phyloP scores from a whole-genome alignment of 164 flowering plant species.

The Litsea cubeba region DNA sequence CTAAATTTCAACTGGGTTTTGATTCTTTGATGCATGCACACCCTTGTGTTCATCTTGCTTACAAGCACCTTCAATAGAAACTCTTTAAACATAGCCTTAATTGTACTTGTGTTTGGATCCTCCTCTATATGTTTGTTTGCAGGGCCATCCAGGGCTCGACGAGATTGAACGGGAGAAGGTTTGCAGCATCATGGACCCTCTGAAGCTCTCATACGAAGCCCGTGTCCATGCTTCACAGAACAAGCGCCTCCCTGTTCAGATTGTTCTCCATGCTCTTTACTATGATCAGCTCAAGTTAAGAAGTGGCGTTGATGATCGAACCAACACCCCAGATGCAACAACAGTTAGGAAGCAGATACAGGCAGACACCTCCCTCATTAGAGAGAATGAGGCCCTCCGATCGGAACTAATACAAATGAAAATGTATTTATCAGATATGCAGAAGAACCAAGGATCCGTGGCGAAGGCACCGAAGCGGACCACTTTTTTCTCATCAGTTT shows the following conservation, averaged over 20 bases:
- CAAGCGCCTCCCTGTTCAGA: constrained; percentile 83
- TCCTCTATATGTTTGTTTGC: constrained; percentile 3
- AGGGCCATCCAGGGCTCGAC: constrained; percentile 80
- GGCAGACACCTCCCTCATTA: constrained; percentile 57
- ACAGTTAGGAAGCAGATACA: constrained; percentile 53
- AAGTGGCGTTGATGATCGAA: constrained; percentile 42
- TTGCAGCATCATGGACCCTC: constrained; percentile 86
- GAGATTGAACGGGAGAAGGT: constrained; percentile 94
- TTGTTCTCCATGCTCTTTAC: constrained; percentile 82
- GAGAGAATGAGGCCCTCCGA: constrained; percentile 71
- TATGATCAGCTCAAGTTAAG: constrained; percentile 81
- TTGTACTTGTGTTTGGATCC: neutral
- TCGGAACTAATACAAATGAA: constrained; percentile 82
- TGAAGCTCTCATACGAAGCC: constrained; percentile 82
- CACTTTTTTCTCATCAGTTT: constrained; percentile 74
- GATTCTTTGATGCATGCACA: no score
- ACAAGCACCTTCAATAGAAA: no score
- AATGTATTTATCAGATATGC: constrained; percentile 57
- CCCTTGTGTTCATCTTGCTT: no score
- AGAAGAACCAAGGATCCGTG: constrained; percentile 27
- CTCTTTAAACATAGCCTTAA: no score
- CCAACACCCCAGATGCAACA: constrained; percentile 27
- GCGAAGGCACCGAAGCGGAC: constrained; percentile 24
- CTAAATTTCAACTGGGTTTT: no score
- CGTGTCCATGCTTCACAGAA: constrained; percentile 88